Evolutionary conservation across 768 basidiomycete genomes (phyloP).

Genomic region (Lyophyllum atratum): DNA sequence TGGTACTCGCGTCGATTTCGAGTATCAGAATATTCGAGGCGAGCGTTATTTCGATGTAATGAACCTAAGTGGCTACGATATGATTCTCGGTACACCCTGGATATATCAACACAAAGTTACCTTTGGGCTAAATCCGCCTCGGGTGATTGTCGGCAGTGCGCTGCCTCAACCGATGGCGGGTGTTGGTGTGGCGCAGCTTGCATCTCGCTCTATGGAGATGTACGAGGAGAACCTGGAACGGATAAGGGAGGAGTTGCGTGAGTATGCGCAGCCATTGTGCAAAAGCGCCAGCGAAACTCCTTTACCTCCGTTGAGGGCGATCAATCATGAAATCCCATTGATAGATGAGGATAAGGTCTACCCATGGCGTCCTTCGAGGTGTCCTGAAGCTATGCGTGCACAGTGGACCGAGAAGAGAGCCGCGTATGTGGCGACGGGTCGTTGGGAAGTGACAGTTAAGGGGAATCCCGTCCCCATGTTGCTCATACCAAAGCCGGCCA

Average conservation of each 20-base stretch:
- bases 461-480: neutral
- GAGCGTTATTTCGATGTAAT: constrained; percentile 18
- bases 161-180: neutral
- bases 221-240: neutral
- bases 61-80: constrained; percentile 2
- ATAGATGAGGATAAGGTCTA: constrained; percentile 31
- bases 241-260: neutral
- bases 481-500: neutral
- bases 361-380: constrained; percentile 14
- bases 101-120: constrained; percentile 4
- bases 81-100: constrained; percentile 2
- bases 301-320: constrained; percentile 26
- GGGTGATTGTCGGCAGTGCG: neutral
- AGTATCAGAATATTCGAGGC: constrained; percentile 34
- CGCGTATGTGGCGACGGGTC: constrained; percentile 2
- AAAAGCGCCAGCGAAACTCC: neutral
- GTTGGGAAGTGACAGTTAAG: constrained; percentile 4
- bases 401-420: constrained; percentile 13
- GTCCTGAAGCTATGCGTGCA: constrained; percentile 10
- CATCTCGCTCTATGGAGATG: constrained; percentile 2
- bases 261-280: neutral
- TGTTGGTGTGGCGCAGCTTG: neutral
- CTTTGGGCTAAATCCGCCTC: neutral
- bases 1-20: constrained; percentile 20
- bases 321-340: constrained; percentile 38